Evolutionary conservation across 2,329 filamentous ascomycete species (phyloP), one percentile per base, ranked within the genome.

Genomic region (Calonectria leucothoes): DNA sequence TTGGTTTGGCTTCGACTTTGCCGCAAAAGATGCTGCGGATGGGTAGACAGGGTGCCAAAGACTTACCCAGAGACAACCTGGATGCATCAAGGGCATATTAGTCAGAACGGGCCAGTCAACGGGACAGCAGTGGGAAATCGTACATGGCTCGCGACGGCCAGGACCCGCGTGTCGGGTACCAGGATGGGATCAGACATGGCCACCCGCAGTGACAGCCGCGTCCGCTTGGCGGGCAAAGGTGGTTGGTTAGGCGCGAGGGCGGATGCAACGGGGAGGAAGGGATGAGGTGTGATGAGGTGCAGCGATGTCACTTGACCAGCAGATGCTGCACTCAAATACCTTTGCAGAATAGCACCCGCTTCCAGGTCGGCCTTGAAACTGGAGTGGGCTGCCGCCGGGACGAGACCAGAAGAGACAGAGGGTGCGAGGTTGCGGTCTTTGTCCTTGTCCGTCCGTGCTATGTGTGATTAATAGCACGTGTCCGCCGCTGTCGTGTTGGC

Each of bases 61-160:
- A n/a, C 66, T 75, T 75, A 81, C 80, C 80, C 80, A 71, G 80
- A 81, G 55, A 81, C 80, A 75, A 81, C 80, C 80, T 81, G 48
- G 15, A 35, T 70, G 42, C n/a, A 51, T 63, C 29, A 4, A 45
- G 29, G 70, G 11, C 59, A 11, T 52, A 63, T 79, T 52, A 80
- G 78, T 45, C 35, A 71, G 59, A 10, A n/a, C 42, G 20, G 45
- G 4, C 25, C 31, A 12, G 31, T 29, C 27, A 25, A 48, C 27
- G 45, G 61, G 48, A 12, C 49, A 48, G 12, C 33, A 45, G 61
- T 55, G 85, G 42, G 57, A 61, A 51, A 11, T 65, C 93, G 85
- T 94, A 98, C 96, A 96, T 98, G 96, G 86, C 96, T 98, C 84
- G 96, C 95, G 81, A 98, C 91, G 71, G 96, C 95, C 82, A 98